These are phyloP conservation scores for Psidium friedrichsthalianum DNA, from an alignment of 345 rosid genomes.

Conservation along the genomic window DNA sequence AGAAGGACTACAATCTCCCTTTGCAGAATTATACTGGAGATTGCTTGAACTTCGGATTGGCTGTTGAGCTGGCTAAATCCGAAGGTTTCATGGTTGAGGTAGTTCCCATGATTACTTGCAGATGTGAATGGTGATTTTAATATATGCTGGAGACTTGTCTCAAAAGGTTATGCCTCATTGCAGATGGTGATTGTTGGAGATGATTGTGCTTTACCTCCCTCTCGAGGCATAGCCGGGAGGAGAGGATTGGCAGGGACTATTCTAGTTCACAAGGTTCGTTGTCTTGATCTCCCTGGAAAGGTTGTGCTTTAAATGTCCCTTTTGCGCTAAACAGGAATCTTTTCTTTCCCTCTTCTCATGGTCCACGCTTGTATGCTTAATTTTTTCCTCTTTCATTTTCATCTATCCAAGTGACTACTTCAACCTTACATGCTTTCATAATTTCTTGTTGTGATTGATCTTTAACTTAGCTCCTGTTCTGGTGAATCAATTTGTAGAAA, in stretches of 20 bases:
- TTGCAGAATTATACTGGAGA: constrained; percentile 91
- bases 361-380: background rate
- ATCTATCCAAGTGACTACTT: background rate
- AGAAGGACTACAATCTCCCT: background rate
- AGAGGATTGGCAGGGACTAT: constrained; percentile 98
- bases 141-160: background rate
- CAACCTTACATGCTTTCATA: background rate
- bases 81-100: constrained; percentile 96
- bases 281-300: background rate
- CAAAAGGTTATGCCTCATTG: constrained; percentile 6
- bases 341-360: background rate
- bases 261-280: constrained; percentile 69
- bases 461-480: background rate
- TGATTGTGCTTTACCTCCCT: constrained; percentile 94
- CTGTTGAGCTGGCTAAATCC: constrained; percentile 96
- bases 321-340: background rate
- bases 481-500: background rate
- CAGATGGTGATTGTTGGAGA: constrained; percentile 94
- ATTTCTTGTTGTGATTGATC: background rate
- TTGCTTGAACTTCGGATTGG: constrained; percentile 94
- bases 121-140: background rate
- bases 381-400: background rate
- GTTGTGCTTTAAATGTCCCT: background rate
- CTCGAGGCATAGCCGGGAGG: constrained; percentile 77
- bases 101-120: background rate